These are phyloP conservation scores for Daucus carota DNA, from an alignment of 129 eudicot species.

Conservation along the genomic window DH1_v3.0 NC_030382.2:56591501-56592000, in stretches of 20 bases:
- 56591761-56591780: neutral
- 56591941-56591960: neutral
- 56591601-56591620: neutral
- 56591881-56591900: neutral
- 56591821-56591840: neutral
- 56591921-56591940: too few relatives aligned
- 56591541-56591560: slow-evolving; percentile 7
- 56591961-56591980: slow-evolving; percentile 10
- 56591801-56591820: neutral
- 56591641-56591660: neutral
- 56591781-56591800: neutral
- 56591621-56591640: neutral
- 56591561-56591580: neutral
- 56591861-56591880: neutral
- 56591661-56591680: neutral
- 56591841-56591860: neutral
- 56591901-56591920: neutral
- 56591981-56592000: slow-evolving; percentile 4
- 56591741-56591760: neutral
- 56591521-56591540: slow-evolving; percentile 6
- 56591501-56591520: neutral
- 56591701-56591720: neutral
- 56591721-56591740: neutral
- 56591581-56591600: too few relatives aligned
- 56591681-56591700: neutral